Evolutionary conservation across 2,329 filamentous ascomycete genomes (phyloP).

Genomic region (Drechslerella dactyloides): DNA sequence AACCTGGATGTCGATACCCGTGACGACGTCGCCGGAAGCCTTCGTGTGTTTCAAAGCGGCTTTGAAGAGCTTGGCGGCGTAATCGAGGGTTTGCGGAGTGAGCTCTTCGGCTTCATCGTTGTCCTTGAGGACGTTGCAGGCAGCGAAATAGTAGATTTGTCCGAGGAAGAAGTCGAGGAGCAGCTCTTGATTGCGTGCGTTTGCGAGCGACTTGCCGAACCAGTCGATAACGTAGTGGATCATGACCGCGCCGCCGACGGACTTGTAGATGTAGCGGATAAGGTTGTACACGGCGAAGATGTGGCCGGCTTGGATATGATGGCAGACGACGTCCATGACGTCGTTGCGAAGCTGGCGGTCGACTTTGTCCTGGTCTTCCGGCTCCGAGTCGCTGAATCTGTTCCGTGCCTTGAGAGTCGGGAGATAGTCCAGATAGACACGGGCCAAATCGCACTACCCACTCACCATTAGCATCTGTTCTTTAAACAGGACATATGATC

Average conservation of each 20-base stretch:
- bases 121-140: slow-evolving; percentile 11
- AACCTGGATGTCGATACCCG: slow-evolving; percentile 16
- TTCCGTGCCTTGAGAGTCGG: background rate
- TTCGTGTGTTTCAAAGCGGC: slow-evolving; percentile 2
- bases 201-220: slow-evolving; percentile 6
- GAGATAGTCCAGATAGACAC: slow-evolving; percentile 29
- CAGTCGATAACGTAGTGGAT: background rate
- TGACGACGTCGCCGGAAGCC: slow-evolving; percentile 14
- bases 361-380: too few relatives aligned
- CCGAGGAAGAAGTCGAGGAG: slow-evolving; percentile 14
- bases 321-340: slow-evolving; percentile 9
- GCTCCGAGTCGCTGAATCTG: too few relatives aligned
- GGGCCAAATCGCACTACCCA: slow-evolving; percentile 28
- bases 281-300: slow-evolving; percentile 28
- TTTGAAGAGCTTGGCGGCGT: slow-evolving; percentile 4
- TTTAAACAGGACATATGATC: background rate
- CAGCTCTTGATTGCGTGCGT: background rate
- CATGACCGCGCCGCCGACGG: background rate
- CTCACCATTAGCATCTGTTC: background rate
- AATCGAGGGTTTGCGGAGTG: slow-evolving; percentile 2
- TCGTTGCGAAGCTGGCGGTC: background rate
- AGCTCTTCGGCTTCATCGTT: background rate
- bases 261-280: slow-evolving; percentile 27
- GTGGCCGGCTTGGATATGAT: slow-evolving; percentile 25
- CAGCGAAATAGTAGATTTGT: slow-evolving; percentile 16